Evolutionary conservation across 2,329 filamentous ascomycete genomes (phyloP).

Genomic region (Pseudogymnoascus sp.): DNA sequence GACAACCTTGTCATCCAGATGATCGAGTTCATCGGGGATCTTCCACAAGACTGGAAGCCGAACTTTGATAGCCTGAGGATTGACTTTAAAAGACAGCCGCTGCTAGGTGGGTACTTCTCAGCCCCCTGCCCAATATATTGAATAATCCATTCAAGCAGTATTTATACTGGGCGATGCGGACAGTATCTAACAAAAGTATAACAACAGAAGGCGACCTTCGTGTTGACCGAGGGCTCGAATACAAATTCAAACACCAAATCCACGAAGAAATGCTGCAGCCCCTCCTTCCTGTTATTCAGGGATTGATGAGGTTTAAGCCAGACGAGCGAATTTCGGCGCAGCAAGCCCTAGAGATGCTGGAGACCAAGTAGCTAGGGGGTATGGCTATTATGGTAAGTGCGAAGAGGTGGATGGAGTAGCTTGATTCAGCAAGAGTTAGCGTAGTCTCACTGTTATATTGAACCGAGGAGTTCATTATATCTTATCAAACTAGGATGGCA

Average conservation of each 20-base stretch:
- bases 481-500: not conserved
- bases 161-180: not conserved
- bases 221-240: not conserved
- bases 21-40: constrained; percentile 10
- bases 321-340: constrained; percentile 1
- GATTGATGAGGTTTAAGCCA: not conserved
- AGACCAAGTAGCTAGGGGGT: not conserved
- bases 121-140: not conserved
- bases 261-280: not conserved
- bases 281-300: constrained; percentile 5
- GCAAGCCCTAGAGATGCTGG: not conserved
- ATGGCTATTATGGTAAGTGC: not conserved
- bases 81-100: not conserved
- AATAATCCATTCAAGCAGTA: not conserved
- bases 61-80: not conserved
- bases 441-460: not conserved
- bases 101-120: not conserved
- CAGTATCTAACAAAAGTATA: not conserved
- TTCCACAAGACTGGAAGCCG: constrained; percentile 14
- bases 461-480: not conserved
- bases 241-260: constrained; percentile 6
- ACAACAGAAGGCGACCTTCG: not conserved
- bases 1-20: constrained; percentile 10
- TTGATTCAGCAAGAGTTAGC: too few species aligned
- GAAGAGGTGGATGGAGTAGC: not conserved